Percentiles rank a stretch among this genome's conserved stretches.
phyloP scores from a whole-genome alignment of 1,284 basidiomycete genomes.

The Apiotrichum gracile region DNA sequence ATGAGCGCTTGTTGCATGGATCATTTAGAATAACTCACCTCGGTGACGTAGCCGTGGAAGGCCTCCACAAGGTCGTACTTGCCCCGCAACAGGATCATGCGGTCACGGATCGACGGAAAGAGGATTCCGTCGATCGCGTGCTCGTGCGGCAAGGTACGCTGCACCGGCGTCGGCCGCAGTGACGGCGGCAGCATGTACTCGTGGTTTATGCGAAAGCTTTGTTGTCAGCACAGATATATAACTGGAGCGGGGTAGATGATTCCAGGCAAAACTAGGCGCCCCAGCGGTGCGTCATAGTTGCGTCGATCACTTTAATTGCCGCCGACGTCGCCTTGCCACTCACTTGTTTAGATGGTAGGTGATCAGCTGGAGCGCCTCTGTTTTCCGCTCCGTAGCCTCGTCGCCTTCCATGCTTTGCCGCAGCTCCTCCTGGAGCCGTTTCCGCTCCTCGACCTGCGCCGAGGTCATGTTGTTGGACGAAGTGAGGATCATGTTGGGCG shows the following conservation, averaged over 20 bases:
- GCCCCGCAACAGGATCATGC: constrained; percentile 74
- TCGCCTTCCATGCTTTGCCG: constrained; percentile 26
- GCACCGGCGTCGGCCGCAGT: constrained; percentile 73
- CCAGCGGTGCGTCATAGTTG: no score
- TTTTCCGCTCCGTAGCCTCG: constrained; percentile 26
- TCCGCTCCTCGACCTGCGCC: constrained; percentile 29
- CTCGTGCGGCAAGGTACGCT: constrained; percentile 81
- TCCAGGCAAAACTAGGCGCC: no score
- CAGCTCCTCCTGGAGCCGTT: constrained; percentile 27
- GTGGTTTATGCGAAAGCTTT: constrained; percentile 49
- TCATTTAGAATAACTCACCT: constrained; percentile 20
- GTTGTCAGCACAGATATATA: not conserved
- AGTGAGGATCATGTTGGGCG: constrained; percentile 8
- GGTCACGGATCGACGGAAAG: constrained; percentile 78
- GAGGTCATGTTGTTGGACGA: constrained; percentile 22
- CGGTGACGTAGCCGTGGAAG: constrained; percentile 31
- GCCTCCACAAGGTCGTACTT: constrained; percentile 37
- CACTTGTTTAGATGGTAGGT: constrained; percentile 79
- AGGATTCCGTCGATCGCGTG: constrained; percentile 81
- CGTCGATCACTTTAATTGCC: no score
- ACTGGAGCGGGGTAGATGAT: no score
- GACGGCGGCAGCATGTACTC: constrained; percentile 82
- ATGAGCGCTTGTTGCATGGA: not conserved
- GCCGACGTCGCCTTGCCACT: no score
- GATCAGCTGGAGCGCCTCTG: constrained; percentile 39